These are phyloP conservation scores for Cylindrotheca fusiformis DNA, from an alignment of 108 stramenopile species.

Conservation along the genomic window DNA sequence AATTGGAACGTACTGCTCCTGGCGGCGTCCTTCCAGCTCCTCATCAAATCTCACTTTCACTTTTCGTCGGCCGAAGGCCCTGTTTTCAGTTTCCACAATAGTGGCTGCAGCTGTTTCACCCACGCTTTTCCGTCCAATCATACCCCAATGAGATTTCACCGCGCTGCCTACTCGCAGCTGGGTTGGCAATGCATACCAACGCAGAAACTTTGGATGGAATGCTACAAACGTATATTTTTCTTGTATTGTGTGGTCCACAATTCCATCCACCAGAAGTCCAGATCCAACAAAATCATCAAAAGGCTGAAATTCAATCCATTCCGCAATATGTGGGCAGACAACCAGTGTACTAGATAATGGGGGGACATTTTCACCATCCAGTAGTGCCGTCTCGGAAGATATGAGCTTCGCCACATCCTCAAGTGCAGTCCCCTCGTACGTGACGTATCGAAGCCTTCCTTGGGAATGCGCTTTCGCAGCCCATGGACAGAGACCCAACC, in stretches of 20 bases:
- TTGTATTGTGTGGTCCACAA: neutral
- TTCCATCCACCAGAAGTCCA: neutral
- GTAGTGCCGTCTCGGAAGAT: neutral
- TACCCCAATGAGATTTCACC: neutral
- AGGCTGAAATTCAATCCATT: slow-evolving; percentile 32
- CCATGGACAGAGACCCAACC: neutral
- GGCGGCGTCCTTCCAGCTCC: slow-evolving; percentile 2
- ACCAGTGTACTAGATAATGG: slow-evolving; percentile 13
- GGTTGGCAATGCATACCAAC: slow-evolving; percentile 41
- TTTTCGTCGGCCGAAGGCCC: slow-evolving; percentile 33
- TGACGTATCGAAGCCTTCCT: neutral
- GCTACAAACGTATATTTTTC: slow-evolving; percentile 43
- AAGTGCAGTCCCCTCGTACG: neutral
- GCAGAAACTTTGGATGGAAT: slow-evolving; percentile 46
- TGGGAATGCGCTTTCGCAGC: neutral
- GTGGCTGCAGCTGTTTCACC: neutral
- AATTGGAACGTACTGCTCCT: slow-evolving; percentile 45
- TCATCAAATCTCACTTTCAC: slow-evolving; percentile 42
- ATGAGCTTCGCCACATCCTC: neutral
- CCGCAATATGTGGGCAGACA: slow-evolving; percentile 34
- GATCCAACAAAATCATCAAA: slow-evolving; percentile 35
- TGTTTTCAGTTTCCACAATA: slow-evolving; percentile 36
- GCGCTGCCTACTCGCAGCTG: slow-evolving; percentile 24
- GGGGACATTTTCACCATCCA: neutral
- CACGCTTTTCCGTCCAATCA: neutral